Evolutionary conservation across 768 basidiomycete species (phyloP), one percentile per base, ranked within the genome.

Genomic region (Hemileccinum impolitum): DNA sequence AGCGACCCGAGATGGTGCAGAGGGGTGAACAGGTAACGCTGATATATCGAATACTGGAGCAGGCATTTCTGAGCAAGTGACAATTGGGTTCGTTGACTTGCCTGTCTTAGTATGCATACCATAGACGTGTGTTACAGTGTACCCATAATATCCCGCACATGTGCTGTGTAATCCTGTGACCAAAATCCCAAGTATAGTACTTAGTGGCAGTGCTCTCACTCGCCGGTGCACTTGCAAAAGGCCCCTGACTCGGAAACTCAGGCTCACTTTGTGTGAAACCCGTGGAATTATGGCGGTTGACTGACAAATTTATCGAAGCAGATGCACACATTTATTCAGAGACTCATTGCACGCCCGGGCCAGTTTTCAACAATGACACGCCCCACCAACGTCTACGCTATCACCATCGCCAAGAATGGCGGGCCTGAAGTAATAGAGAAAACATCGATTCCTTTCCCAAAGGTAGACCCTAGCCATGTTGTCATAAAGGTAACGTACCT

Each of bases 1-100:
- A 92, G 65, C 70, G 90, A 30, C 83, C 84, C 3, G 76, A 82
- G 23, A 92, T 93, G 90, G 88, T 92, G 30, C 82, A 92, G 70
- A 74, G 78, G 49, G 67, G 73, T 6, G 84, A 85, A 52, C 90
- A 92, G 64, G 65, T 80, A 5, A 30, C 72, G 3, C 66, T 90
- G 47, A 71, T 91, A 38, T 91, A 91, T 62, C 75, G 83, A 51
- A 70, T 82, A 25, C 67, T 89, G 21, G 53, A 59, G 6, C 63
- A 57, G 39, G 66, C 61, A 0, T 62, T 68, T 42, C 6, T 26
- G 44, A 23, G 39, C 26, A 53, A 42, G 37, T 67, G 37, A 56
- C 23, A 23, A n/a, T 23, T 23, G 23, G 23, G 6, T 6, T 23
- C 17, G 30, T 40, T 15, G 15, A 12, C 30, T 48, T 42, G 18